Base-by-base conservation (phyloP, 163 green algal species). In the Volvox carteri region DNA sequence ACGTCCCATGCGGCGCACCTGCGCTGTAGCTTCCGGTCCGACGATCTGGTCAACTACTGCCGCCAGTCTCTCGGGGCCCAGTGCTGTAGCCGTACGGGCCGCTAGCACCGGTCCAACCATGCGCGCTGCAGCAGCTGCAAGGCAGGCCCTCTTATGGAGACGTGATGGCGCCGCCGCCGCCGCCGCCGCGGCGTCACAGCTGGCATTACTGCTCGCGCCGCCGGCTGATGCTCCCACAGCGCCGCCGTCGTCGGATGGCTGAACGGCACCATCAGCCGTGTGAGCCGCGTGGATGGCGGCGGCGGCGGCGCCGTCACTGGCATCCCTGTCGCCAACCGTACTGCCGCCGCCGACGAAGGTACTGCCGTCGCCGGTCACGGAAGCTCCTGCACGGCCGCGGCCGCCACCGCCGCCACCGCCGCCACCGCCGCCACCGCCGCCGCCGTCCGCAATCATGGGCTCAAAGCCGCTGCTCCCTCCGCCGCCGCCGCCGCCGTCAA, bases 1-100 rank as follows among this genome's bases (percentile, higher is more conserved):
- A n/a, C n/a, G n/a, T n/a, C 7, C 54, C 5, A 19, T 23, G 28
- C 28, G 54, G 54, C 60, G n/a, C 25, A 73, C 67, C 67, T 80
- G 83, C 46, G 83, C 83, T 1, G 67, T 80, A 50, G 11, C 50
- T 25, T 46, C 48, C 48, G n/a, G 35, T 5, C 83, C 67, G 56
- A 88, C 30, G 35, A 74, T 19, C 4, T 25, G 18, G 14, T 81
- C 48, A 67, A 81, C 35, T 35, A 88, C 67, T 6, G 50, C 35
- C 68, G 83, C 83, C 48, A 87, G 80, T 0, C 12, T 28, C 30
- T 12, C 4, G 11, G 80, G 42, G 42, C 80, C 80, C 44, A 87
- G 62, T 62, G 80, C 80, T 44, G 44, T 62, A 42, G 80, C 80
- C 80, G 21, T 62, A 4, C 62, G 30, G 4, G 80, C 80, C 21